Conservation (phyloP, 2,329 filamentous ascomycete species). For the Pyrenochaeta sp. region DNA sequence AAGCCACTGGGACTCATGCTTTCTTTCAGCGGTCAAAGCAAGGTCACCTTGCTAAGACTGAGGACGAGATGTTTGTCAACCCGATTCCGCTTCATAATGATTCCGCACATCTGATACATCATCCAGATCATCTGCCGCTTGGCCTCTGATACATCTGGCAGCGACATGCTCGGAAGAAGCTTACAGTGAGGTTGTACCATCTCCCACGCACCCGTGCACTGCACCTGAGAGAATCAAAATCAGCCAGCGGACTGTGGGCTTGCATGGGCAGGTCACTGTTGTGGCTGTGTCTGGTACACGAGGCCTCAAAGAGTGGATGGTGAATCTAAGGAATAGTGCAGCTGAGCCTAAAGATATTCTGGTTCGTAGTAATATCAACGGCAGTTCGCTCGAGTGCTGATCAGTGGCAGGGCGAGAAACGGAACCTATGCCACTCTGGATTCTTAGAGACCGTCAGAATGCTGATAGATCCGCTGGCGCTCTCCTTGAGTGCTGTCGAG, state of each 20-base stretch:
- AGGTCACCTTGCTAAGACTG: no score
- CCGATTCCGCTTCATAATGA: no score
- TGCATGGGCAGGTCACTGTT: neutral
- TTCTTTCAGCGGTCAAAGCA: no score
- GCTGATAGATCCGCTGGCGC: conserved; percentile 1
- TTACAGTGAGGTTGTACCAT: neutral
- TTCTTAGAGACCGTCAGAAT: conserved; percentile 1
- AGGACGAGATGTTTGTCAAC: no score
- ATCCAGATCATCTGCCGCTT: no score
- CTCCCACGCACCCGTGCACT: neutral
- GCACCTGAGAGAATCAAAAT: neutral
- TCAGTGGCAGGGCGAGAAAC: neutral
- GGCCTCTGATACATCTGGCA: conserved; percentile 3
- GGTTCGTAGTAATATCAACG: neutral
- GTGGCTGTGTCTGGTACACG: conserved; percentile 2
- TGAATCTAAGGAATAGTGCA: neutral
- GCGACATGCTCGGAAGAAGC: conserved; percentile 3
- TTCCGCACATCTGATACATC: no score
- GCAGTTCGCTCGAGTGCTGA: neutral
- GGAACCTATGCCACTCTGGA: conserved; percentile 1
- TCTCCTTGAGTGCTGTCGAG: neutral
- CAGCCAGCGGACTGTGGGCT: neutral
- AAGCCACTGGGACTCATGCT: no score
- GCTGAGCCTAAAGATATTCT: neutral
- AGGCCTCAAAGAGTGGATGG: conserved; percentile 2